These are phyloP conservation scores for Uronychia binucleata DNA, from an alignment of 73 alveolate genomes.

Conservation along the genomic window DNA sequence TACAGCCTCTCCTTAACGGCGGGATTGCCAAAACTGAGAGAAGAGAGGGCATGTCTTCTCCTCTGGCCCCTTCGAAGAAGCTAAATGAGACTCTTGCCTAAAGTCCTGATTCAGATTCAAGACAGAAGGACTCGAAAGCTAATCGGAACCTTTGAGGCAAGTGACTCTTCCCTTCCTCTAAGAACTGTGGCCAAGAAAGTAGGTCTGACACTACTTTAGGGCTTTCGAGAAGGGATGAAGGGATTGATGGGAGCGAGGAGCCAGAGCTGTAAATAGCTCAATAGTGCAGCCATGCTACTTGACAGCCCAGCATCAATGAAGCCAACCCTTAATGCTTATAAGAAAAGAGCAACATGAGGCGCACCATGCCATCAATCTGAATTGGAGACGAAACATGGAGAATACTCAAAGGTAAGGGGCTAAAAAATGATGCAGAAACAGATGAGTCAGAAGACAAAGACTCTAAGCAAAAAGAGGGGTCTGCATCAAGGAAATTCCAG, in stretches of 20 bases:
- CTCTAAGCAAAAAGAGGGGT: background rate
- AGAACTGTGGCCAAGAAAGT: background rate
- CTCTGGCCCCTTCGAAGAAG: background rate
- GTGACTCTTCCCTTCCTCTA: background rate
- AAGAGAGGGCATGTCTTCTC: background rate
- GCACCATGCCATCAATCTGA: background rate
- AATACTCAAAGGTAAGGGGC: background rate
- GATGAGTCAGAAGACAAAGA: background rate
- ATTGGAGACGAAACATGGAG: background rate
- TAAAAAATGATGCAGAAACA: background rate
- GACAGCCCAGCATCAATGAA: background rate
- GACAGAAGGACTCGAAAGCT: background rate
- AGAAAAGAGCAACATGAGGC: background rate
- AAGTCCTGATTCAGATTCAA: background rate
- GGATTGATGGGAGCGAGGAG: background rate
- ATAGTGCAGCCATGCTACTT: background rate
- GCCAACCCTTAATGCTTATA: background rate
- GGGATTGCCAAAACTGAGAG: background rate
- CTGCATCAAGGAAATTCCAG: background rate
- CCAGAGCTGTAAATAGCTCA: background rate
- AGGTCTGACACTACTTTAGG: background rate
- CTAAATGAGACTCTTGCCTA: background rate
- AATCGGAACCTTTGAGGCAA: background rate
- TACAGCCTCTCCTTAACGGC: background rate
- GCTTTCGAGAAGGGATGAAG: no score